phyloP scores from a whole-genome alignment of 2,329 filamentous ascomycete species.

The Talaromyces verruculosus region DNA sequence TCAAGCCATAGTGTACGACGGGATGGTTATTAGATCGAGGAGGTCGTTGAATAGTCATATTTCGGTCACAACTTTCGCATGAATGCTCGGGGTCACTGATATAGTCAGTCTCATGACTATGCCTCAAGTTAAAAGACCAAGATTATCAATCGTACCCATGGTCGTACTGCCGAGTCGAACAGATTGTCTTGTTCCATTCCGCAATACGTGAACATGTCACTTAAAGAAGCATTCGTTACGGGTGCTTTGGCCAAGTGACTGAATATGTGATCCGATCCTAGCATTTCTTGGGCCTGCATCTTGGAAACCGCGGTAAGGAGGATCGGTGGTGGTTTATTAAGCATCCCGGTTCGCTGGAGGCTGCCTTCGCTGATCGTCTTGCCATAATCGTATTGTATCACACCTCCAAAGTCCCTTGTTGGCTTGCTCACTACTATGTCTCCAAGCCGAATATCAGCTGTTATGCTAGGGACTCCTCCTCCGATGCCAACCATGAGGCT shows the following conservation, averaged over 20 bases:
- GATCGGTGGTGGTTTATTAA: constrained; percentile 17
- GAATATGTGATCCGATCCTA: neutral
- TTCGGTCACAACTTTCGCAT: neutral
- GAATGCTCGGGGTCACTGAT: neutral
- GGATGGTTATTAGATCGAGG: neutral
- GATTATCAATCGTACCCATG: neutral
- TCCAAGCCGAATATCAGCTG: constrained; percentile 27
- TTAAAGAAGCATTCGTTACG: neutral
- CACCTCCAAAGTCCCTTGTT: constrained; percentile 24
- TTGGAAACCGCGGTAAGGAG: constrained; percentile 17
- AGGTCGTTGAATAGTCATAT: neutral
- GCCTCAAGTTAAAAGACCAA: no score
- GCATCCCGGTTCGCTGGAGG: constrained; percentile 8
- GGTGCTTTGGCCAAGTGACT: neutral
- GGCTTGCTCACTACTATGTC: constrained; percentile 31
- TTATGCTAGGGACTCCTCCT: constrained; percentile 28
- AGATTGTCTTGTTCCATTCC: neutral
- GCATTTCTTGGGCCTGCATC: constrained; percentile 14
- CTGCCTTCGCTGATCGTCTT: neutral
- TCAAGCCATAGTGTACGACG: neutral
- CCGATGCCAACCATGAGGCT: constrained; percentile 30
- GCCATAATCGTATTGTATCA: constrained; percentile 24
- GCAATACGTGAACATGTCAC: neutral
- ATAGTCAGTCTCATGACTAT: neutral
- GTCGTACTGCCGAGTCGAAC: constrained; percentile 1